Evolutionary conservation across 2,329 filamentous ascomycete species (phyloP).

Genomic region (Trichoderma oligosporum): DNA sequence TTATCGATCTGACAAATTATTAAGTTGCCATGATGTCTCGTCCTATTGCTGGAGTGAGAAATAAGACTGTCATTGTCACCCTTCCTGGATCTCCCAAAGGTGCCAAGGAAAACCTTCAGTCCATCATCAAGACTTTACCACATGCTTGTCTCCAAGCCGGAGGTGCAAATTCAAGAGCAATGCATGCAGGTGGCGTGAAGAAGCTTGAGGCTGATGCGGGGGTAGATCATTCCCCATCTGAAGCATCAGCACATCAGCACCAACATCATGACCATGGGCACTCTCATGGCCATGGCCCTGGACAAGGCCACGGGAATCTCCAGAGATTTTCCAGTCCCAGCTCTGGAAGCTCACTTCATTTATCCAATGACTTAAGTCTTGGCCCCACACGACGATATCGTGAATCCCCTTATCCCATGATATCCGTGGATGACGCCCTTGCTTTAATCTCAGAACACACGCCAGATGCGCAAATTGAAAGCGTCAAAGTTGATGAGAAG

Average conservation of each 20-base stretch:
- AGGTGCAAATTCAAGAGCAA: constrained; percentile 71
- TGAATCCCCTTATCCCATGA: constrained; percentile 87
- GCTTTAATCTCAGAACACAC: constrained; percentile 68
- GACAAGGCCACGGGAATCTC: constrained; percentile 47
- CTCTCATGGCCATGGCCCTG: constrained; percentile 47
- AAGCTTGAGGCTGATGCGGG: constrained; percentile 83
- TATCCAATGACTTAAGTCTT: constrained; percentile 59
- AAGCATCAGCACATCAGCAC: constrained; percentile 30
- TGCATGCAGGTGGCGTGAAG: constrained; percentile 78
- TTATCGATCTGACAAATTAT: background rate
- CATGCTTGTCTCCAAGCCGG: constrained; percentile 91
- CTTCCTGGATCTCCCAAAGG: constrained; percentile 94
- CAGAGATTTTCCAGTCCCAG: constrained; percentile 68
- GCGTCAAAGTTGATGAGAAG: constrained; percentile 56
- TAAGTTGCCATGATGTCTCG: constrained; percentile 94
- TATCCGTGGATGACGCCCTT: constrained; percentile 79
- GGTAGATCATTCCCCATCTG: constrained; percentile 38
- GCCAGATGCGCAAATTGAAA: constrained; percentile 56
- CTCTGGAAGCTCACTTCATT: constrained; percentile 50
- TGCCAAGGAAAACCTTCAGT: constrained; percentile 86
- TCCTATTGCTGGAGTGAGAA: constrained; percentile 82
- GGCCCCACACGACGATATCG: constrained; percentile 70
- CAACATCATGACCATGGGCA: constrained; percentile 52
- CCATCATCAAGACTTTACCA: constrained; percentile 82
- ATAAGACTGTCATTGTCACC: constrained; percentile 78